These are phyloP conservation scores for Neurospora sp. DNA, from an alignment of 495 filamentous ascomycete species.

Conservation along the genomic window DNA sequence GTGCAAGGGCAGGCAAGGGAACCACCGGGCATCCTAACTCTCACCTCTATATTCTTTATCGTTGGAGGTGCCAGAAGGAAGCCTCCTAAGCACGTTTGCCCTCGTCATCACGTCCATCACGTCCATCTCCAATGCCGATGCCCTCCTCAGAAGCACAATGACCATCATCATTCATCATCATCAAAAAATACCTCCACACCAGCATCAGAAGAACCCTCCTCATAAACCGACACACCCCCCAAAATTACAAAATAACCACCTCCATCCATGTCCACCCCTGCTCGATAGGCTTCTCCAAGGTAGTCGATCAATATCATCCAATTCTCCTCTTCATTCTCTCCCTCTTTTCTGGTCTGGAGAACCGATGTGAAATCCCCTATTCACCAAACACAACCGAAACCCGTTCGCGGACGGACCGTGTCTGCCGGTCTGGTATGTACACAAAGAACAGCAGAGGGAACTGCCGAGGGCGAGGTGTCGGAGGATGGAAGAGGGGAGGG, in stretches of 20 bases:
- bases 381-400: too few relatives aligned
- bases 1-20: neutral
- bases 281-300: neutral
- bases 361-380: neutral
- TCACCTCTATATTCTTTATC: neutral
- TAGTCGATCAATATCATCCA: neutral
- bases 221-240: neutral
- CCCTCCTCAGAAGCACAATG: neutral
- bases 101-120: neutral
- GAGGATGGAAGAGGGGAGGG: too few relatives aligned
- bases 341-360: neutral
- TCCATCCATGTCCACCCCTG: neutral
- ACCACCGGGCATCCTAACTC: neutral
- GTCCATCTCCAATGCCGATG: accelerated
- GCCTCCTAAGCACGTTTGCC: neutral
- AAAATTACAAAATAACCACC: neutral
- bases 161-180: neutral
- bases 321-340: neutral
- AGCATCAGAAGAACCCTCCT: neutral
- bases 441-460: too few relatives aligned
- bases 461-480: too few relatives aligned
- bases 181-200: neutral
- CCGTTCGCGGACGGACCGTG: too few relatives aligned
- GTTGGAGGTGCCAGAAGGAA: accelerated
- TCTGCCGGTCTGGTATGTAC: too few relatives aligned